Conservation (phyloP, 139 green algal genomes). For the Tetratostichococcus sp. region DNA sequence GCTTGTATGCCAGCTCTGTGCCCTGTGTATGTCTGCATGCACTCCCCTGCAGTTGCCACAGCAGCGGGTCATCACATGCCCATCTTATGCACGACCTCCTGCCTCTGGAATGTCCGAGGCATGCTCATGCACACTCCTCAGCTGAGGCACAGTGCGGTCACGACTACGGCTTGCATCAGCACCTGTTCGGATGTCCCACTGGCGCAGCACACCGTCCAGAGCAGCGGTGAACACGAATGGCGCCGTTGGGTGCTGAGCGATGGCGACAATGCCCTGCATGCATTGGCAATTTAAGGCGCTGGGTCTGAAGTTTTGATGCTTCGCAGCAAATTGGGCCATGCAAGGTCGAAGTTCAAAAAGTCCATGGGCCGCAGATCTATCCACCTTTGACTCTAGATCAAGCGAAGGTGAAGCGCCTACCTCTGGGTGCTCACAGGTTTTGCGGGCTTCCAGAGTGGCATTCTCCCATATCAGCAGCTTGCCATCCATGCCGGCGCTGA, state of each 20-base stretch:
- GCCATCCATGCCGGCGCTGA: slow-evolving; percentile 66
- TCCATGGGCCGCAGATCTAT: too few relatives aligned
- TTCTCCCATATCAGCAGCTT: slow-evolving; percentile 75
- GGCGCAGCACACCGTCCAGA: slow-evolving; percentile 70
- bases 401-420: too few relatives aligned
- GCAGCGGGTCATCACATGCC: not conserved
- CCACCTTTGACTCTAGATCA: too few relatives aligned
- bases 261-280: slow-evolving; percentile 14
- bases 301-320: too few relatives aligned
- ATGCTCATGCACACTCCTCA: too few relatives aligned
- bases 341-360: too few relatives aligned
- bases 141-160: too few relatives aligned
- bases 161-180: too few relatives aligned
- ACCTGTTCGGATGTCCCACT: slow-evolving; percentile 75
- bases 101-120: too few relatives aligned
- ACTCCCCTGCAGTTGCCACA: slow-evolving; percentile 16
- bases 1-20: slow-evolving; percentile 65
- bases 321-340: too few relatives aligned
- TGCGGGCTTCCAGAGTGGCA: slow-evolving; percentile 27
- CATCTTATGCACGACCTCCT: too few relatives aligned
- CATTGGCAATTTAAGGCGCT: not conserved
- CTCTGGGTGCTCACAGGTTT: slow-evolving; percentile 58
- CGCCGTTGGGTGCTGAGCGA: slow-evolving; percentile 54
- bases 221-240: slow-evolving; percentile 72
- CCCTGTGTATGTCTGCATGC: slow-evolving; percentile 43